Evolutionary conservation across 371 early-diverging fungal genomes (phyloP), one percentile per base, ranked within the genome.

Genomic region (Mortierella sp.): DNA sequence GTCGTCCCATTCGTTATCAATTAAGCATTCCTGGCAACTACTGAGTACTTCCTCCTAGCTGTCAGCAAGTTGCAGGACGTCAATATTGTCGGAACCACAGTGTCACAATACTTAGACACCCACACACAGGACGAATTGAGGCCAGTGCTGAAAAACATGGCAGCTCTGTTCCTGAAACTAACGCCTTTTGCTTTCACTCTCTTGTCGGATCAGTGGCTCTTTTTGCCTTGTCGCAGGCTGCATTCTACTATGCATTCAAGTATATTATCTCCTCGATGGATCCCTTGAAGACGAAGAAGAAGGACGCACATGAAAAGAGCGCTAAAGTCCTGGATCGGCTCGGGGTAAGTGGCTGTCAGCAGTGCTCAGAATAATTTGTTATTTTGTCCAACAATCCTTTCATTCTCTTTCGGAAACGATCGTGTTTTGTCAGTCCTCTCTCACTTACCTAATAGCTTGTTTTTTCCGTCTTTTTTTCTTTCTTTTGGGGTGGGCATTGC

Each of bases 171-270:
- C 28, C 50, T 65, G 28, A 28, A 45, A 63, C 26, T 73, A 55
- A 70, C 16, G n/a, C 38, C 16, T 50, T 48, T 11, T n/a, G 26
- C 13, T 34, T 1, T 34, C 28, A 28, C 34, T 55, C 44, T 52
- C 72, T 19, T 31, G 34, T 50, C 28, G 26, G 10, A 28, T 2
- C 78, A 95, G 95, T 94, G 60, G 92, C 94, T 38, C 87, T 96
- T 24, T 93, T 97, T 88, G 95, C 95, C 24, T 70, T 96, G 42
- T 95, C 96, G 16, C 96, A 97, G 82, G 95, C 96, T 9, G 95
- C 94, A 1, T 94, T 97, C 77, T 97, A 94, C 87, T 96, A 94
- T 91, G 96, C 95, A 0, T 95, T 96, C 89, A 96, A 95, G 85
- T 96, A 92, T 88, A 91, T 96, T 70, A 89, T 96, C 28, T 84